Conservation (phyloP, 176 grass and related monocot species). For the Phyllostachys edulis region DNA sequence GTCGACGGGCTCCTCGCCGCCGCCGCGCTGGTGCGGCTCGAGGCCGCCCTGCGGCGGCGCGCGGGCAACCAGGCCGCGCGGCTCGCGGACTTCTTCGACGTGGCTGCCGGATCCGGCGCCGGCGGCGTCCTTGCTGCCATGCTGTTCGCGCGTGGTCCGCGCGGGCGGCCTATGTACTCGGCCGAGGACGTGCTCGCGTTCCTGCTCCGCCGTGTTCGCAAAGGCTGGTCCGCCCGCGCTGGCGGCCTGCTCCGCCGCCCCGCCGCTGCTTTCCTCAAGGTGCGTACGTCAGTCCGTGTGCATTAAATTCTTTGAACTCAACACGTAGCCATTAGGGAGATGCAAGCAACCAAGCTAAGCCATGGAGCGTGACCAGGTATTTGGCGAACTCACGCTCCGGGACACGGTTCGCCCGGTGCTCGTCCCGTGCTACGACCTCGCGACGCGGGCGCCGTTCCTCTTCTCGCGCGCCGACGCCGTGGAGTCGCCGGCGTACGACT, state of each 20-base stretch:
- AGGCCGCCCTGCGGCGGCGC: constrained; percentile 61
- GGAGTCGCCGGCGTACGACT: constrained; percentile 67
- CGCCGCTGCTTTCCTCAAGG: constrained; percentile 30
- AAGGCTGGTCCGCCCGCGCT: constrained; percentile 20
- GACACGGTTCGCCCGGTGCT: constrained; percentile 75
- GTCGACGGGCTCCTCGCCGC: constrained; percentile 75
- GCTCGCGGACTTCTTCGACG: constrained; percentile 86
- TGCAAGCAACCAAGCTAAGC: background rate
- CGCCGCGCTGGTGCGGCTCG: constrained; percentile 56
- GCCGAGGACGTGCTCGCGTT: constrained; percentile 75
- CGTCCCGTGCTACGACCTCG: constrained; percentile 84
- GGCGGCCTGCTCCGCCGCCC: constrained; percentile 45
- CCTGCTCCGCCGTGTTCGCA: constrained; percentile 43
- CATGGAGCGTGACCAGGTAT: constrained; percentile 22
- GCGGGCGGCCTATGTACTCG: constrained; percentile 69
- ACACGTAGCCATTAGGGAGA: background rate
- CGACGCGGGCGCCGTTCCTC: constrained; percentile 68
- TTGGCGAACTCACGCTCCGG: constrained; percentile 66
- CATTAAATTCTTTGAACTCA: background rate
- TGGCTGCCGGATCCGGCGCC: constrained; percentile 72
- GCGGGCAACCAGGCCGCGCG: constrained; percentile 48
- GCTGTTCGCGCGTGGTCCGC: constrained; percentile 54
- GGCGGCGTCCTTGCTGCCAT: constrained; percentile 80
- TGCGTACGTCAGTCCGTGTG: background rate
- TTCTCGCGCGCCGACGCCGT: constrained; percentile 88